Percentiles rank a stretch among this genome's conserved stretches.
These are phyloP conservation scores for Harringtonia aguacate DNA, from an alignment of 2,329 filamentous ascomycete species.

Conservation along the genomic window DNA sequence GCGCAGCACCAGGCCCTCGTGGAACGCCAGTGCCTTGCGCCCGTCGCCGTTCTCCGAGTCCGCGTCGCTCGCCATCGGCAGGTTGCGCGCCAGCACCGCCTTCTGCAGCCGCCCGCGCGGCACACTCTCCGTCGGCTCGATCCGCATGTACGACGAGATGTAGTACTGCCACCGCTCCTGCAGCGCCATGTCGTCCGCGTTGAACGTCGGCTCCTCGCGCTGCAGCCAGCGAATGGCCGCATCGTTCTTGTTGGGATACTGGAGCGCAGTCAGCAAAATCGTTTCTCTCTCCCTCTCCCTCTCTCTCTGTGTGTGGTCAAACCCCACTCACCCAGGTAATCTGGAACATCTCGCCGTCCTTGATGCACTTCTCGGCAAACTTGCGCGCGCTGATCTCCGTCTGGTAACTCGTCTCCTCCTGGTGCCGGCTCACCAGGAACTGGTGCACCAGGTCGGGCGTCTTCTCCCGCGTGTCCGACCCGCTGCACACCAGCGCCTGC, in stretches of 20 bases:
- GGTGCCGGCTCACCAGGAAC: slow-evolving; percentile 71
- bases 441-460: slow-evolving; percentile 81
- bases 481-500: slow-evolving; percentile 73
- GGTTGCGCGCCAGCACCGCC: slow-evolving; percentile 60
- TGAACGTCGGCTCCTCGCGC: slow-evolving; percentile 65
- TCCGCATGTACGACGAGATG: slow-evolving; percentile 79
- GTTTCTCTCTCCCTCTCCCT: background rate
- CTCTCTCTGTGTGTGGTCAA: too few species aligned
- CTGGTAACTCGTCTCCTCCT: slow-evolving; percentile 79
- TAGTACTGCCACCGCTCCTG: slow-evolving; percentile 90
- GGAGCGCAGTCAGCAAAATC: background rate
- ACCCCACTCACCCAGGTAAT: slow-evolving; percentile 73
- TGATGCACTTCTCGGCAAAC: slow-evolving; percentile 83
- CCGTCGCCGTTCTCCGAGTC: slow-evolving; percentile 53
- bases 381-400: slow-evolving; percentile 85
- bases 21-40: slow-evolving; percentile 47
- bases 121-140: slow-evolving; percentile 79
- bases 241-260: slow-evolving; percentile 58
- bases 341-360: slow-evolving; percentile 85
- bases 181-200: slow-evolving; percentile 77
- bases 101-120: slow-evolving; percentile 53
- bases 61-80: slow-evolving; percentile 50
- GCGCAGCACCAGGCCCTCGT: slow-evolving; percentile 59
- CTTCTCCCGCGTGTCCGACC: slow-evolving; percentile 82
- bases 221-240: slow-evolving; percentile 63